These are phyloP conservation scores for Beta macrorhiza DNA, from an alignment of 179 eudicot genomes.

Conservation along the genomic window DNA sequence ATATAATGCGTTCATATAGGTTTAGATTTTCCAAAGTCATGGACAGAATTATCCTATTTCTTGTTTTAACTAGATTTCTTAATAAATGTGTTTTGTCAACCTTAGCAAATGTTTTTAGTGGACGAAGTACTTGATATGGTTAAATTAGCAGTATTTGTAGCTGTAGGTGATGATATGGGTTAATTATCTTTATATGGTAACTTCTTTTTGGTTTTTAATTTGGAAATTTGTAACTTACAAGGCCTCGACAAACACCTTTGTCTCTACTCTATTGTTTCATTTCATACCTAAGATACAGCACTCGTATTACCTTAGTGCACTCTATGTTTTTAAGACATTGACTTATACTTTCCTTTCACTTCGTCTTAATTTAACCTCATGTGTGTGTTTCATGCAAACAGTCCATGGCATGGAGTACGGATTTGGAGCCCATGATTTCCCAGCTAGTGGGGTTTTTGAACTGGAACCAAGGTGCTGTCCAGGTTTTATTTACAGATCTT, in stretches of 20 bases:
- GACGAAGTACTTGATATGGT: neutral
- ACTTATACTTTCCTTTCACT: neutral
- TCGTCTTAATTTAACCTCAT: neutral
- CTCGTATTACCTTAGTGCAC: neutral
- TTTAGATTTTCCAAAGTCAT: neutral
- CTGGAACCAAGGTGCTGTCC: constrained; percentile 96
- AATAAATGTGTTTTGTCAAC: neutral
- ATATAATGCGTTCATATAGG: neutral
- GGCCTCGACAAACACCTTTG: neutral
- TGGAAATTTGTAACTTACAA: neutral
- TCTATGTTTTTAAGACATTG: neutral
- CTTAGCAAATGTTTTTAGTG: neutral
- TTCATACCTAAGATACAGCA: neutral
- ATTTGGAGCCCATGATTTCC: constrained; percentile 93
- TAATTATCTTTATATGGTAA: neutral
- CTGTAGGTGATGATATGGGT: neutral
- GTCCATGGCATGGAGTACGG: constrained; percentile 97
- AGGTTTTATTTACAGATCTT: constrained; percentile 78
- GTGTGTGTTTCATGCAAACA: constrained; percentile 26
- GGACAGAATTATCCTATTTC: neutral
- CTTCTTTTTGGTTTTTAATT: neutral
- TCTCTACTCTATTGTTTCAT: neutral
- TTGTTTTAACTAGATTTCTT: neutral
- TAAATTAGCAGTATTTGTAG: neutral
- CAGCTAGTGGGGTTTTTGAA: constrained; percentile 94